Percentiles rank a stretch among this genome's conserved stretches.
Conservation (phyloP, 345 rosid species). For the Rhodamnia rubescens region DNA sequence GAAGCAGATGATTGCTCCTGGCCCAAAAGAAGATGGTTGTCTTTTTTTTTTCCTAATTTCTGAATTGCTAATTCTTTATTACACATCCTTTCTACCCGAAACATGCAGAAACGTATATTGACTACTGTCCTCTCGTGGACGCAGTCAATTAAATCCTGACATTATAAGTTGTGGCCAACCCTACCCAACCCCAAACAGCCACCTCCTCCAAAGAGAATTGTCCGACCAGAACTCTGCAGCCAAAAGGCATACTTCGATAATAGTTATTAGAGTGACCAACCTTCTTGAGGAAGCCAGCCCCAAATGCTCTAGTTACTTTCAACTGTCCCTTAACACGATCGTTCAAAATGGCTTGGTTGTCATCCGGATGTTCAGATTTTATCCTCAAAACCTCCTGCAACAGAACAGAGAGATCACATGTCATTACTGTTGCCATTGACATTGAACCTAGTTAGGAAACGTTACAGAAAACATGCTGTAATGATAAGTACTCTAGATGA, state of each 20-base stretch:
- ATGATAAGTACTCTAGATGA: background rate
- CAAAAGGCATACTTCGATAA: background rate
- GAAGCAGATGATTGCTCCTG: background rate
- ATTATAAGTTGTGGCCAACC: background rate
- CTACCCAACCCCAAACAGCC: background rate
- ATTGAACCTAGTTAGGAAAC: background rate
- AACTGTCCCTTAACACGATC: constrained; percentile 91
- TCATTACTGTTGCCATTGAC: background rate
- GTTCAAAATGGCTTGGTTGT: constrained; percentile 63
- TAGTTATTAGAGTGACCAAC: constrained; percentile 21
- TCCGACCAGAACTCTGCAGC: background rate
- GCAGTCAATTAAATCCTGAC: background rate
- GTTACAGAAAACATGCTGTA: background rate
- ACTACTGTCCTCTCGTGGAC: background rate
- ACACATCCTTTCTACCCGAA: background rate
- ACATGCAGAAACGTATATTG: background rate
- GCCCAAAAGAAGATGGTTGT: background rate
- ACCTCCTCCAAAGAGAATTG: background rate
- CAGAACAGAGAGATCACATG: background rate
- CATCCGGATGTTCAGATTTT: constrained; percentile 82
- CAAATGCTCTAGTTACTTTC: constrained; percentile 92
- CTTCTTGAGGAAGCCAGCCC: constrained; percentile 93
- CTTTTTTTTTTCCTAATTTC: background rate
- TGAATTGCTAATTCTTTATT: background rate
- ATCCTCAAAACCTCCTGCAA: constrained; percentile 76